These are phyloP conservation scores for Saturnispora sekii DNA, from an alignment of 805 yeast genomes.

Conservation along the genomic window DNA sequence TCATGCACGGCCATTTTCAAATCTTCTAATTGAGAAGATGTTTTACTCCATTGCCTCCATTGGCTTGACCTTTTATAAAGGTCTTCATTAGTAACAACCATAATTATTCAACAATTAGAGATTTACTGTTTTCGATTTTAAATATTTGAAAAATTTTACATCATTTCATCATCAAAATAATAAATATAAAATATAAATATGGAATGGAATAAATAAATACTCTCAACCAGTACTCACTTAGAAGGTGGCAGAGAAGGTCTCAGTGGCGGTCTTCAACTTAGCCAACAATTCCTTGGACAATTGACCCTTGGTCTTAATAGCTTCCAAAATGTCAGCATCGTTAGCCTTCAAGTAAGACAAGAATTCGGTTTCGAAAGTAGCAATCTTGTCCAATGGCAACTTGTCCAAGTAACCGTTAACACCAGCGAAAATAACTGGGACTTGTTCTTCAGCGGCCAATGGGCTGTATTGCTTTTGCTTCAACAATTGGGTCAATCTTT, in stretches of 20 bases:
- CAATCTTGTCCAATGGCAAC: conserved; percentile 76
- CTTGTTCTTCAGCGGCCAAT: conserved; percentile 97
- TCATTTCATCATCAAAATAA: conserved; percentile 18
- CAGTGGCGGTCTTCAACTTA: conserved; percentile 83
- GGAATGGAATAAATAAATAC: conserved; percentile 13
- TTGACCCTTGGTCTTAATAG: conserved; percentile 84
- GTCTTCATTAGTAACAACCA: conserved; percentile 62
- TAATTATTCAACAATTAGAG: neutral
- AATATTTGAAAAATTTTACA: conserved; percentile 8
- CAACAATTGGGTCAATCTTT: conserved; percentile 97
- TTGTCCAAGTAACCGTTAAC: conserved; percentile 97
- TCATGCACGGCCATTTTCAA: conserved; percentile 43
- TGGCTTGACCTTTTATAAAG: conserved; percentile 82
- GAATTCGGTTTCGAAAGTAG: conserved; percentile 88
- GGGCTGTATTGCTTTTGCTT: conserved; percentile 97
- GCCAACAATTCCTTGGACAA: conserved; percentile 80
- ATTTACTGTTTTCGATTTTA: neutral
- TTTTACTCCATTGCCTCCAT: conserved; percentile 78
- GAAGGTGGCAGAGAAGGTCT: conserved; percentile 88
- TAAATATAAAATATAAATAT: conserved; percentile 13
- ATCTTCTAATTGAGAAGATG: conserved; percentile 43
- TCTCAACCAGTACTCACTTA: conserved; percentile 25
- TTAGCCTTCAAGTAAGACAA: conserved; percentile 84
- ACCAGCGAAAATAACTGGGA: conserved; percentile 98
- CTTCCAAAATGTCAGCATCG: conserved; percentile 72